Evolutionary conservation across 192 early-diverging fungal genomes (phyloP), one percentile per base, ranked within the genome.

Genomic region (Phlyctochytrium bullatum): DNA sequence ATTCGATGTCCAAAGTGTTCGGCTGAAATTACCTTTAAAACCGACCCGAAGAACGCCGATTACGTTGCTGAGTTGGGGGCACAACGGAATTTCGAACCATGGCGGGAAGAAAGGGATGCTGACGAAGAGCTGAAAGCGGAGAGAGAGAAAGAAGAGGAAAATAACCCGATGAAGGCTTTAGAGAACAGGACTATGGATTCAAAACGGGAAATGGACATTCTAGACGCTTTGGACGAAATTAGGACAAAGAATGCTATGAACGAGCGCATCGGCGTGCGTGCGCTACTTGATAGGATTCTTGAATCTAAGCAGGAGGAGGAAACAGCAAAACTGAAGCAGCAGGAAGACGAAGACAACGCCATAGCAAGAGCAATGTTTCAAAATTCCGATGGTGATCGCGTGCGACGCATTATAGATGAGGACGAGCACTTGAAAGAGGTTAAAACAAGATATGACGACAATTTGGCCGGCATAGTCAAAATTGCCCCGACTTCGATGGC

Each of bases 11-110:
- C 96, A 23, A 81, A 88, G n/a, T 99, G 97, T 73, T 87, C 92
- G 0, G 91, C 91, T 0, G 96, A 98, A 79, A 97, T 99, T 60
- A 98, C 96, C 1, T 99, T 96, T 82, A 96, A 96, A 69, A 99
- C 97, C 1, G 96, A 98, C 69, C 95, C 95, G 0, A 83, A 93
- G 73, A 97, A 98, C 67, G 78, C 91, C 1, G 95, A 98, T 77
- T 99, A 99, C 66, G 80, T 93, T 17, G 91, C 90, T 17, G 97
- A 99, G 62, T 86, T 91, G 62, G 97, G 97, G 24, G 96, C 93
- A 0, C 83, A 80, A 57, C 80, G 97, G 10, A 98, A 97, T 67
- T 98, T 98, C 86, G 96, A 98, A 75, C 92, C 92, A 0, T 95
- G 93, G 91, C 71, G 92, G 3, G 93, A 91, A 24, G 87, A 86